These are phyloP conservation scores for Cryomyces antarcticus DNA, from an alignment of 495 filamentous ascomycete species.

Conservation along the genomic window DNA sequence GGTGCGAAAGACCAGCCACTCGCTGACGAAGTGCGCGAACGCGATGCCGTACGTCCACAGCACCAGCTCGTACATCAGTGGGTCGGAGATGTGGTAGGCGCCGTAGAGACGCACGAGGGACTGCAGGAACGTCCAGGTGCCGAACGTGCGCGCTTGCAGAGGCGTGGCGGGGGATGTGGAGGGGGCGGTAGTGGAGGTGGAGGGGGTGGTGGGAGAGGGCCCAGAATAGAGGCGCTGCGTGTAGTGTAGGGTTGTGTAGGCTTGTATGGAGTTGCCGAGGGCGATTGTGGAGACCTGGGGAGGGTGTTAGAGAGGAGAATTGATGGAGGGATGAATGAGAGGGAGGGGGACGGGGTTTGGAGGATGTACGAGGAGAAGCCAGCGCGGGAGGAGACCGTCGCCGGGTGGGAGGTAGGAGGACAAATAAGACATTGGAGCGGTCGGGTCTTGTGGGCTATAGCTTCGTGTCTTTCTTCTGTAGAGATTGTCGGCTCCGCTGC, in stretches of 20 bases:
- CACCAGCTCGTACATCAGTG: conserved; percentile 53
- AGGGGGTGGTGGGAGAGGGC: conserved; percentile 14
- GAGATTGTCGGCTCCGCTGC: too few relatives aligned
- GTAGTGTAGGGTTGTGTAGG: conserved; percentile 51
- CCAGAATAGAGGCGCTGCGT: conserved; percentile 59
- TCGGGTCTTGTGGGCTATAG: too few relatives aligned
- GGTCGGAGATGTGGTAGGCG: conserved; percentile 60
- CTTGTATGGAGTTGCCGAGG: conserved; percentile 61
- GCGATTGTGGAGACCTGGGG: conserved; percentile 54
- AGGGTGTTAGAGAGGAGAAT: background rate
- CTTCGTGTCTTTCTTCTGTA: too few relatives aligned
- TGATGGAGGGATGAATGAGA: background rate
- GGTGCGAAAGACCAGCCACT: conserved; percentile 58
- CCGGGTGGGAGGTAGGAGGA: conserved; percentile 3
- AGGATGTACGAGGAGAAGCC: conserved; percentile 10
- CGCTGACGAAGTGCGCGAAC: conserved; percentile 56
- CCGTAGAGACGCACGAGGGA: conserved; percentile 63
- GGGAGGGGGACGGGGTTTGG: background rate
- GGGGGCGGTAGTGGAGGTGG: conserved; percentile 18
- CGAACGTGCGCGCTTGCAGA: conserved; percentile 67
- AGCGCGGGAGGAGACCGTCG: conserved; percentile 7
- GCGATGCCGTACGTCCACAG: conserved; percentile 67
- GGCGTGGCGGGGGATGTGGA: conserved; percentile 31
- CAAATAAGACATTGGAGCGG: background rate
- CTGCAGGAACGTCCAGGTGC: conserved; percentile 72